Evolutionary conservation across 2,329 filamentous ascomycete genomes (phyloP), one percentile per base, ranked within the genome.

Genomic region (Pseudocercospora cruenta): DNA sequence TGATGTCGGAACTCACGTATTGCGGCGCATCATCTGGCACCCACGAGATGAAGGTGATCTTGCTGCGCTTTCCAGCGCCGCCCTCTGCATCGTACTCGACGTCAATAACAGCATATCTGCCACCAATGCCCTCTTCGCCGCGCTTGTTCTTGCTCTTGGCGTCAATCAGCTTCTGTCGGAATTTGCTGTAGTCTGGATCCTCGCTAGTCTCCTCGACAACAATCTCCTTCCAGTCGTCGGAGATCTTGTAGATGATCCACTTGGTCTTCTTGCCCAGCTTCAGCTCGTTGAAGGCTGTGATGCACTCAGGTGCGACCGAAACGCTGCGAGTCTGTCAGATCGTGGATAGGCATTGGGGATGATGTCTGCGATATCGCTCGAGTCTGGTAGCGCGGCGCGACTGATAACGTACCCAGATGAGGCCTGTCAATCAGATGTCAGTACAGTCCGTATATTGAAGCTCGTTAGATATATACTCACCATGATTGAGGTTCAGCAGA

Each of bases 241-340:
- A 90, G 79, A 95, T 88, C 86, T 93, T 93, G 89, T 87, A 94
- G 85, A 95, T 88, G 83, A 95, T 90, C 86, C 87, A 96, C 83
- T 93, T 94, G 74, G 79, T 77, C 84, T 88, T 85, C 84, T 93
- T 93, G 82, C 82, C 85, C 74, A 93, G 88, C 88, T 94, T 94
- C 72, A 94, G 87, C 74, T 94, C 90, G 81, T 94, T 93, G 87
- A 90, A 94, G 71, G 80, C 79, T 65, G 76, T 75, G 74, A 86
- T 87, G 86, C 91, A 93, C 67, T 94, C 90, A 78, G 87, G 85
- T 72, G 86, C 82, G 76, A 93, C 88, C 78, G 85, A 85, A 74
- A 91, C 90, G 86, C 91, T 93, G 81, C 60, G 59, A 58, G 65
- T 64, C 68, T 39, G 54, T 64, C 21, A 45, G 64, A 64, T 24